phyloP scores from a whole-genome alignment of 192 early-diverging fungal genomes.

The Entomortierella parvispora region DNA sequence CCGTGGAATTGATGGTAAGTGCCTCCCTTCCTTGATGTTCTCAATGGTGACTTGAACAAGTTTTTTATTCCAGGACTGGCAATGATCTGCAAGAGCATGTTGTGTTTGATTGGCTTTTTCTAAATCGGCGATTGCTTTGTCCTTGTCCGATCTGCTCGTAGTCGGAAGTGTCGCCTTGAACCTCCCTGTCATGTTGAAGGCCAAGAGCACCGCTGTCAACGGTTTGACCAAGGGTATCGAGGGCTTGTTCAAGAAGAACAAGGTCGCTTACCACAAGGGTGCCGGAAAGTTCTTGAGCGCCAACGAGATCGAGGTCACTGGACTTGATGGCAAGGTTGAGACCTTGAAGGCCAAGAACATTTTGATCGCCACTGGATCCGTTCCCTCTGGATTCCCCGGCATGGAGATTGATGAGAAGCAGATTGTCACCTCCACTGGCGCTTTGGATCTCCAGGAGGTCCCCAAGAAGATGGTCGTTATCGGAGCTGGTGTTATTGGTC shows the following conservation, averaged over 20 bases:
- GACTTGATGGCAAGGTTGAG: slow-evolving; percentile 78
- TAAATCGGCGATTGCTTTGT: neutral
- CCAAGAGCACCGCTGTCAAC: slow-evolving; percentile 89
- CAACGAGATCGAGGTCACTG: slow-evolving; percentile 85
- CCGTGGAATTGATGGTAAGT: slow-evolving; percentile 91
- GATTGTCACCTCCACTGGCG: slow-evolving; percentile 98
- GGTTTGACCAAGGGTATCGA: slow-evolving; percentile 94
- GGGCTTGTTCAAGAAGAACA: slow-evolving; percentile 97
- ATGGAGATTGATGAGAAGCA: slow-evolving; percentile 95
- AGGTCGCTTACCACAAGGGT: slow-evolving; percentile 96
- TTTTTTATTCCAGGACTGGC: neutral
- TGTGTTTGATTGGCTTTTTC: neutral
- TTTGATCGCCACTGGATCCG: slow-evolving; percentile 98
- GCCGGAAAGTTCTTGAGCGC: slow-evolving; percentile 82
- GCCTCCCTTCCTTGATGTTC: neutral
- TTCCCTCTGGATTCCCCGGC: slow-evolving; percentile 91
- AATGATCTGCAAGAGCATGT: neutral
- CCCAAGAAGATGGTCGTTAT: slow-evolving; percentile 99
- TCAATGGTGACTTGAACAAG: neutral
- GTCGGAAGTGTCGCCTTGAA: slow-evolving; percentile 86
- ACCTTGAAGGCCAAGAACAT: slow-evolving; percentile 92
- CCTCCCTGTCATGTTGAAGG: slow-evolving; percentile 89
- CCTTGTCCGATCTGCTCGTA: slow-evolving; percentile 17
- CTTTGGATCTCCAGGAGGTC: slow-evolving; percentile 91
- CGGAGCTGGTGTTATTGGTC: slow-evolving; percentile 98